Evolutionary conservation across 495 filamentous ascomycete species (phyloP).

Genomic region (Oidiodendron maius): DNA sequence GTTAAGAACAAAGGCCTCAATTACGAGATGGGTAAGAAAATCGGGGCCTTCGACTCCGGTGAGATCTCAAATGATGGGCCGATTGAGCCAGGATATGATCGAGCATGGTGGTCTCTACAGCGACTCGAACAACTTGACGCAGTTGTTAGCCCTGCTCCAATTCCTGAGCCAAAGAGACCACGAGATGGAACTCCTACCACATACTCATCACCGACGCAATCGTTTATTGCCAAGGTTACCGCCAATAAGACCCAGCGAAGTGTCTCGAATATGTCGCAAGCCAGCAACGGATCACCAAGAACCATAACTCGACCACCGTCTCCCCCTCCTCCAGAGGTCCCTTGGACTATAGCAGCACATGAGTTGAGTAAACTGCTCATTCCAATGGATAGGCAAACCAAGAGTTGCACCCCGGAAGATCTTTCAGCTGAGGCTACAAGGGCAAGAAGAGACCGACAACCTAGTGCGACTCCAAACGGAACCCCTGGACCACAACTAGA

Average conservation of each 20-base stretch:
- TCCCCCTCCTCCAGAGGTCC: constrained; percentile 67
- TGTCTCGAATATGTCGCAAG: constrained; percentile 30
- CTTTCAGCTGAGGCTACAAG: constrained; percentile 60
- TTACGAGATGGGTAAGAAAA: constrained; percentile 45
- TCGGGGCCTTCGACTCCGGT: constrained; percentile 24
- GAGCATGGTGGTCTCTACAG: constrained; percentile 69
- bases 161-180: constrained; percentile 43
- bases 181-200: constrained; percentile 50
- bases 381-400: constrained; percentile 62
- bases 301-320: constrained; percentile 21
- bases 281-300: constrained; percentile 24
- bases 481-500: constrained; percentile 29
- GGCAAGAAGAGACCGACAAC: constrained; percentile 56
- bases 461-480: constrained; percentile 26
- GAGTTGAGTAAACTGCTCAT: constrained; percentile 81
- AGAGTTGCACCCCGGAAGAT: constrained; percentile 70
- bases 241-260: constrained; percentile 48
- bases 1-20: constrained; percentile 35
- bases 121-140: constrained; percentile 62
- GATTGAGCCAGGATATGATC: constrained; percentile 42
- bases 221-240: constrained; percentile 68
- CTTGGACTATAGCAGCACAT: constrained; percentile 75
- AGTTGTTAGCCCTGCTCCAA: constrained; percentile 40
- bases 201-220: constrained; percentile 68
- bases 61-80: not conserved